Evolutionary conservation across 2,329 filamentous ascomycete species (phyloP).

Genomic region (Didymella segeticola): DNA sequence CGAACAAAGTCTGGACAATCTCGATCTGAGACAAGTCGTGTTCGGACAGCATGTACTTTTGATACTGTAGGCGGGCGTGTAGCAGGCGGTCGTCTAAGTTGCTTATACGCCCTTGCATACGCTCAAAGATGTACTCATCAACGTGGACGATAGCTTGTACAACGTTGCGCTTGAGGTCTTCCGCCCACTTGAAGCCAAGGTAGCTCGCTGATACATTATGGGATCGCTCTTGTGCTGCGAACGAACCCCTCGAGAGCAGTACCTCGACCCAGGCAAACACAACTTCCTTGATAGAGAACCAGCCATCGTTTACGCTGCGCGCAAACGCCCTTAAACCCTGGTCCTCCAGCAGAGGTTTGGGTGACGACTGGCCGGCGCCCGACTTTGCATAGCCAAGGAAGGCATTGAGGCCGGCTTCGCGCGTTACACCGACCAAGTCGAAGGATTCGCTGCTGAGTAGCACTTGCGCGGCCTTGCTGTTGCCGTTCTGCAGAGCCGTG

Average conservation of each 20-base stretch:
- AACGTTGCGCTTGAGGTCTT: conserved; percentile 61
- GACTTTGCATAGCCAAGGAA: conserved; percentile 65
- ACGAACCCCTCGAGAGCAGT: conserved; percentile 55
- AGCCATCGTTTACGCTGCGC: conserved; percentile 54
- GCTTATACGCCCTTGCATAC: conserved; percentile 45
- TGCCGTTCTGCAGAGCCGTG: conserved; percentile 43
- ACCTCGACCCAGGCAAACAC: conserved; percentile 61
- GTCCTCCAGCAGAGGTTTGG: conserved; percentile 50
- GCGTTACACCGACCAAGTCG: conserved; percentile 57
- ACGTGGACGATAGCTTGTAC: conserved; percentile 60
- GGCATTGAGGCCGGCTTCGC: conserved; percentile 59
- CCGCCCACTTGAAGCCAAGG: conserved; percentile 60
- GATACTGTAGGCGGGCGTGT: conserved; percentile 20
- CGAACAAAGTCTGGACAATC: conserved; percentile 67
- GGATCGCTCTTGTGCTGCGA: conserved; percentile 21
- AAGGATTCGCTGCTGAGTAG: conserved; percentile 58
- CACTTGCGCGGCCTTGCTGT: conserved; percentile 54
- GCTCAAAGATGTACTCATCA: conserved; percentile 60
- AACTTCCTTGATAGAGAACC: conserved; percentile 59
- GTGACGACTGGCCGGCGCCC: conserved; percentile 48
- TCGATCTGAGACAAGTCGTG: conserved; percentile 54
- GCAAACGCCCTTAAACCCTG: conserved; percentile 53
- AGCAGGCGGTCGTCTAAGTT: conserved; percentile 40
- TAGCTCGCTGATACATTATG: conserved; percentile 53
- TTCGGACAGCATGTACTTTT: conserved; percentile 28